phyloP scores from a whole-genome alignment of 2,329 filamentous ascomycete species.

The Curvularia eragrostidis region DNA sequence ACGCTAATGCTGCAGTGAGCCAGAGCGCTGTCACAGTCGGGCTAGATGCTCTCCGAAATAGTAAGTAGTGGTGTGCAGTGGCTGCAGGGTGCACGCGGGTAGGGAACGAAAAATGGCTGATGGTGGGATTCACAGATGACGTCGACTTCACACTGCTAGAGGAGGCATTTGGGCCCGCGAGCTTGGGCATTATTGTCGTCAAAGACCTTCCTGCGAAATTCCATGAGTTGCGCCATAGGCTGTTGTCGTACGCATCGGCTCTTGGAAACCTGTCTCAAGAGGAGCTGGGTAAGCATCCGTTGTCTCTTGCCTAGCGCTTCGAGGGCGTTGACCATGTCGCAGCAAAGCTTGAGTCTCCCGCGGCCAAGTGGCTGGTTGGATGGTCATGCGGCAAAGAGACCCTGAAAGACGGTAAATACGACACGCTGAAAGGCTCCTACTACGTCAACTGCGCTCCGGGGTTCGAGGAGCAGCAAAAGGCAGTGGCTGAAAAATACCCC shows the following conservation, averaged over 20 bases:
- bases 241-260: slow-evolving; percentile 88
- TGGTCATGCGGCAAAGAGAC: slow-evolving; percentile 86
- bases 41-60: slow-evolving; percentile 54
- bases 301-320: not conserved
- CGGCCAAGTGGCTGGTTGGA: slow-evolving; percentile 67
- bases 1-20: slow-evolving; percentile 27
- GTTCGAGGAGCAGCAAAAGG: slow-evolving; percentile 68
- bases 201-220: slow-evolving; percentile 81
- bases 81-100: not conserved
- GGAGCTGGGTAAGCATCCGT: slow-evolving; percentile 67
- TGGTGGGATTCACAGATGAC: slow-evolving; percentile 57
- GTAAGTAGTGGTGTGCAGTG: slow-evolving; percentile 40
- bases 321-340: not conserved
- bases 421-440: slow-evolving; percentile 82
- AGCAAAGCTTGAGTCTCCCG: slow-evolving; percentile 57
- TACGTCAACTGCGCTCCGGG: slow-evolving; percentile 76
- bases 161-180: slow-evolving; percentile 86
- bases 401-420: slow-evolving; percentile 76
- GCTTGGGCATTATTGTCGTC: slow-evolving; percentile 91
- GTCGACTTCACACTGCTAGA: slow-evolving; percentile 73
- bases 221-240: slow-evolving; percentile 69
- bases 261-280: slow-evolving; percentile 78
- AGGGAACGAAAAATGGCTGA: not conserved
- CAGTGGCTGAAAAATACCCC: slow-evolving; percentile 57
- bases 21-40: slow-evolving; percentile 44